Evolutionary conservation across 2,329 filamentous ascomycete genomes (phyloP).

Genomic region (Coniella vitis): DNA sequence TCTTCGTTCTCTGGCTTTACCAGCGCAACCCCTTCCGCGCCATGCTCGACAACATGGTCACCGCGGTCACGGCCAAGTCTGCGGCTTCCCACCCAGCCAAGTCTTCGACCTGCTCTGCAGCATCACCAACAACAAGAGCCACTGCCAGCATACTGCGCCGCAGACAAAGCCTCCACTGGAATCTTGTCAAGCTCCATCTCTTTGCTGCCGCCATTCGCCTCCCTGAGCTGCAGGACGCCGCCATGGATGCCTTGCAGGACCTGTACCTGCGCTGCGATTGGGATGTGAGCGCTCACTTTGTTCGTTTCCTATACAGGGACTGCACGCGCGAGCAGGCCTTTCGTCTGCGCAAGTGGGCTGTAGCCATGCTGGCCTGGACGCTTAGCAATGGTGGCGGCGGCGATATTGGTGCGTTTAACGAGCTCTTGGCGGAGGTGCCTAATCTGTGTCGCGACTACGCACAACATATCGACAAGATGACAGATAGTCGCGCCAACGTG

Average conservation of each 20-base stretch:
- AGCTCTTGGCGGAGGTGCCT: slow-evolving; percentile 29
- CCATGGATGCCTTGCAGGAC: slow-evolving; percentile 54
- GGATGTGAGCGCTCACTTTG: slow-evolving; percentile 46
- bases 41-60: slow-evolving; percentile 36
- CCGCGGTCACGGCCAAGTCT: slow-evolving; percentile 18
- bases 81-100: no score
- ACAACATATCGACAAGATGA: slow-evolving; percentile 46
- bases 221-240: slow-evolving; percentile 45
- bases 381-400: slow-evolving; percentile 28
- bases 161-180: slow-evolving; percentile 43
- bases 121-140: slow-evolving; percentile 18
- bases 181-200: slow-evolving; percentile 49
- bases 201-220: slow-evolving; percentile 48
- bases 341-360: slow-evolving; percentile 51
- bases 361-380: slow-evolving; percentile 54
- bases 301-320: slow-evolving; percentile 47
- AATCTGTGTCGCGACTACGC: slow-evolving; percentile 45
- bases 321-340: slow-evolving; percentile 43
- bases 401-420: slow-evolving; percentile 20
- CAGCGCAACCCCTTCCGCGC: slow-evolving; percentile 33
- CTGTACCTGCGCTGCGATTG: slow-evolving; percentile 52
- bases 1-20: slow-evolving; percentile 49
- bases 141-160: slow-evolving; percentile 20
- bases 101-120: neutral
- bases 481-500: slow-evolving; percentile 41